Evolutionary conservation across 441 rosid species (phyloP).

Genomic region (Gossypium schwendimanii): DNA sequence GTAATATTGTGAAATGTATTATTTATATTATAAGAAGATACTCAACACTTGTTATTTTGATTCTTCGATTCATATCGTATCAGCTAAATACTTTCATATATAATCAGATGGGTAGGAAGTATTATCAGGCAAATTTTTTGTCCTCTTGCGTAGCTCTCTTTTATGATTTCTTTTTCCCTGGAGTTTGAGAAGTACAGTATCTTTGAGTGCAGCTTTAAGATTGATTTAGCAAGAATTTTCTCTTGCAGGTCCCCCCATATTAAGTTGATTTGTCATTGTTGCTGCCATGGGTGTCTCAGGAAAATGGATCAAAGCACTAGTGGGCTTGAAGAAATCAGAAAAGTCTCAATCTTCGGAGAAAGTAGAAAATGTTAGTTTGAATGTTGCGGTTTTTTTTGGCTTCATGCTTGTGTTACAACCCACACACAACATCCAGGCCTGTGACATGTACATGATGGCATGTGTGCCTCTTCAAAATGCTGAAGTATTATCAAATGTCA

Average conservation of each 20-base stretch:
- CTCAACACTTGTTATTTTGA: neutral
- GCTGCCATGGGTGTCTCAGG: slow-evolving; percentile 76
- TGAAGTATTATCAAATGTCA: neutral
- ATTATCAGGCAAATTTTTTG: neutral
- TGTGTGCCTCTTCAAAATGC: neutral
- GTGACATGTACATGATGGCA: neutral
- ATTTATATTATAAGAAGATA: neutral
- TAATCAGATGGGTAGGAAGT: neutral
- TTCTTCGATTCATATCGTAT: neutral
- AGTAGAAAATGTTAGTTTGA: slow-evolving; percentile 52
- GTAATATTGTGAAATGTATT: neutral
- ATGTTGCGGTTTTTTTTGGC: neutral
- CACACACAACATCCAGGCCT: neutral
- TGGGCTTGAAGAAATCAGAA: slow-evolving; percentile 72
- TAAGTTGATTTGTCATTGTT: slow-evolving; percentile 13
- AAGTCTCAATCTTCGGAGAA: slow-evolving; percentile 57
- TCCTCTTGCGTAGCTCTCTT: neutral
- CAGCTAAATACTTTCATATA: neutral
- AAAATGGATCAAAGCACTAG: slow-evolving; percentile 86
- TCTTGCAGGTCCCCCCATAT: slow-evolving; percentile 21
- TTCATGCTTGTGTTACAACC: neutral
- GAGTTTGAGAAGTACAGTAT: neutral
- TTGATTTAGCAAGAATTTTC: slow-evolving; percentile 10
- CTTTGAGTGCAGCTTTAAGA: neutral
- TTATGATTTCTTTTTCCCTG: neutral